Percentiles rank a stretch among this genome's conserved stretches.
phyloP scores from a whole-genome alignment of 2,329 filamentous ascomycete species.

The Gaeumannomyces tritici region DNA sequence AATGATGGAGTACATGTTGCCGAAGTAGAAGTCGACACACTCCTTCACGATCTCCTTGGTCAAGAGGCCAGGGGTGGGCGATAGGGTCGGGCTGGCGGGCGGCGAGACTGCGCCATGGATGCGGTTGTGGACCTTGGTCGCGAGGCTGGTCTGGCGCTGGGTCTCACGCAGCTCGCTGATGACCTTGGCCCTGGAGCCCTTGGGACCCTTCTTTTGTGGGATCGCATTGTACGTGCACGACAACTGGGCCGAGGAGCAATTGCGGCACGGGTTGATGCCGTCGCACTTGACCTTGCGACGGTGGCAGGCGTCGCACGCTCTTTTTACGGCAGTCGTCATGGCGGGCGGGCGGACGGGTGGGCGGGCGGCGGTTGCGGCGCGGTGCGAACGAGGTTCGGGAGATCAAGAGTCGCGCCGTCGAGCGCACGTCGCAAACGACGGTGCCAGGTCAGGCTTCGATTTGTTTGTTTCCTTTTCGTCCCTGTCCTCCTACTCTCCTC shows the following conservation, averaged over 20 bases:
- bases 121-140: constrained; percentile 50
- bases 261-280: constrained; percentile 60
- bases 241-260: constrained; percentile 58
- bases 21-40: constrained; percentile 60
- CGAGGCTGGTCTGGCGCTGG: constrained; percentile 56
- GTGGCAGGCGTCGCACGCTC: constrained; percentile 63
- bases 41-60: constrained; percentile 54
- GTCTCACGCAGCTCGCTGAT: constrained; percentile 64
- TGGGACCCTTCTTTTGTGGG: constrained; percentile 68
- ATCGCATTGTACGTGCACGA: constrained; percentile 67
- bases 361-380: too few species aligned
- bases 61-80: constrained; percentile 50
- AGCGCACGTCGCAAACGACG: neutral
- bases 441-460: neutral
- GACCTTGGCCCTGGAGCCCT: constrained; percentile 65
- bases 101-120: constrained; percentile 44
- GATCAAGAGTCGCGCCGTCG: neutral
- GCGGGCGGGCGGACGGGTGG: neutral
- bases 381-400: neutral
- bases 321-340: constrained; percentile 44
- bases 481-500: neutral
- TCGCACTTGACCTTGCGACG: constrained; percentile 68
- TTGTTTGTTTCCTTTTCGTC: neutral
- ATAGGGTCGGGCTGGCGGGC: constrained; percentile 33
- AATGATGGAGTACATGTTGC: constrained; percentile 54